These are phyloP conservation scores for Diaporthe velutina DNA, from an alignment of 2,329 filamentous ascomycete genomes.

Conservation along the genomic window DNA sequence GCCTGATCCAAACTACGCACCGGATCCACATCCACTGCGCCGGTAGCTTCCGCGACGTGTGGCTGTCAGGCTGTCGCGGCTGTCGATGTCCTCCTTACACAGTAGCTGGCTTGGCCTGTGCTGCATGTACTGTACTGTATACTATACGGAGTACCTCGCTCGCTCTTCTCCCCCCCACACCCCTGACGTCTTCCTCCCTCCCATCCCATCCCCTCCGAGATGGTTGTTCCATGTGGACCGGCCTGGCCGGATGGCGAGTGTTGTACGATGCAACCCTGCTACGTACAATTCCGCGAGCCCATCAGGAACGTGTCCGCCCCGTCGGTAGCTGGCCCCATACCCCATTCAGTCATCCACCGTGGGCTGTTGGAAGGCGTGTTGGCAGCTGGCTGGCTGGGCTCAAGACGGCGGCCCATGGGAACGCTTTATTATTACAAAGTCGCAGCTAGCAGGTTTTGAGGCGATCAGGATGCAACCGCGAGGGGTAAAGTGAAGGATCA, in stretches of 20 bases:
- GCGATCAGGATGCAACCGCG: background rate
- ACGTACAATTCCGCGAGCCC: background rate
- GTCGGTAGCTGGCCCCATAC: background rate
- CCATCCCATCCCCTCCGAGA: background rate
- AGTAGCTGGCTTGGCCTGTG: background rate
- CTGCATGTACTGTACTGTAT: background rate
- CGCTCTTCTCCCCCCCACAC: too few species aligned
- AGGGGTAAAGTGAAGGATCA: constrained; percentile 2
- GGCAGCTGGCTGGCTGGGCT: background rate
- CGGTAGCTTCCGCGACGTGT: constrained; percentile 23
- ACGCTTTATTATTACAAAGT: background rate
- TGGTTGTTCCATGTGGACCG: background rate
- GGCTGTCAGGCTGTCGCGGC: constrained; percentile 24
- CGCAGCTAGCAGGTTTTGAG: background rate
- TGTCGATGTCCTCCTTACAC: background rate
- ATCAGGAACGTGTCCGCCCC: constrained; percentile 18
- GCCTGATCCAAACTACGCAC: background rate
- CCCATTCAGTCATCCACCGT: too few species aligned
- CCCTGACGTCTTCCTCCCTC: background rate
- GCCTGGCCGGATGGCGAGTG: constrained; percentile 13
- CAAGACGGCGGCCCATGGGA: background rate
- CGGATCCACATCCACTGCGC: constrained; percentile 5
- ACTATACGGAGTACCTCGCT: background rate
- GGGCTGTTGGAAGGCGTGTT: background rate
- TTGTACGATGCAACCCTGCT: constrained; percentile 11